Conservation (phyloP, 768 basidiomycete species). For the Boletus reticuloceps region DNA sequence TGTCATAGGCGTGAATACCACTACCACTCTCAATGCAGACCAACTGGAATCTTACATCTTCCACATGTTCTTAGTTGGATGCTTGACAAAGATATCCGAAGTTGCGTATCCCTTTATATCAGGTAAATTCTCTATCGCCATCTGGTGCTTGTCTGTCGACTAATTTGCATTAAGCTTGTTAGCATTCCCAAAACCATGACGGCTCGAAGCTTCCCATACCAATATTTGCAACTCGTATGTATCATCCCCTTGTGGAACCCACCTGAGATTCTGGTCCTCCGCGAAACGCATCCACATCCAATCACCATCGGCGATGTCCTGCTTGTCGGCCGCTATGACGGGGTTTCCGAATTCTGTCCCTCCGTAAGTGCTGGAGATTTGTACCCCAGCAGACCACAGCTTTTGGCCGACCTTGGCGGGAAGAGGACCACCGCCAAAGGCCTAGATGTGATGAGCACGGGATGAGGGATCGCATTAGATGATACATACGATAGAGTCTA, state of each 20-base stretch:
- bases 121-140: conserved; percentile 30
- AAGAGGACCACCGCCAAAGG: conserved; percentile 12
- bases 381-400: conserved; percentile 14
- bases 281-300: conserved; percentile 15
- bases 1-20: conserved; percentile 2
- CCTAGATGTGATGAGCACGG: background rate
- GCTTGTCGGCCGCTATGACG: background rate
- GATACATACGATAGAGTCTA: background rate
- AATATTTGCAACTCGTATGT: conserved; percentile 36
- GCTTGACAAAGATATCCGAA: conserved; percentile 41
- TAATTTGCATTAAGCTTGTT: background rate
- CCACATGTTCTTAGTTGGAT: conserved; percentile 38
- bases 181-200: background rate
- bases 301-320: conserved; percentile 14
- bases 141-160: background rate
- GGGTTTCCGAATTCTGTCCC: conserved; percentile 18
- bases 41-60: conserved; percentile 3
- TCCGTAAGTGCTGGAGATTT: conserved; percentile 11
- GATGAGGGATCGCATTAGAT: too few relatives aligned
- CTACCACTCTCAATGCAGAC: background rate
- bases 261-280: conserved; percentile 17
- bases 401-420: conserved; percentile 10
- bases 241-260: conserved; percentile 30
- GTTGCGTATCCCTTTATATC: conserved; percentile 38
- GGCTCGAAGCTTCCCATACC: conserved; percentile 14